Evolutionary conservation across 1,284 basidiomycete genomes (phyloP).

Genomic region (Cryptococcus hybrid): DNA sequence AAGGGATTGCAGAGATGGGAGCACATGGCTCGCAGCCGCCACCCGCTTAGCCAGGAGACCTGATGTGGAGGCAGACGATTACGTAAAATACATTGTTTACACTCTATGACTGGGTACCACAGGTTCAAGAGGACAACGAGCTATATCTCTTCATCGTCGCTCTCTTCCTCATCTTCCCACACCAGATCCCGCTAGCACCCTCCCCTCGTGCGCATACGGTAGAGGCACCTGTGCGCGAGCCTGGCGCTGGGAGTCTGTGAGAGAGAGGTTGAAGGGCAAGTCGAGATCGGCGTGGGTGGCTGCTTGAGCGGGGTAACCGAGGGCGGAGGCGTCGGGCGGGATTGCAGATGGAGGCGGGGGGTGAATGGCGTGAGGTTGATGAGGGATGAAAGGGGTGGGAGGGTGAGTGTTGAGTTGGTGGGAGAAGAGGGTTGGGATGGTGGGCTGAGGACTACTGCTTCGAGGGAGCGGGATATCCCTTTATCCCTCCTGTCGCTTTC

Average conservation of each 20-base stretch:
- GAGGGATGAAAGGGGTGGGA: neutral
- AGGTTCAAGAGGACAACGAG: too few species aligned
- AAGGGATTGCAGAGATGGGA: too few species aligned
- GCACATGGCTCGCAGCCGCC: too few species aligned
- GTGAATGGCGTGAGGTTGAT: neutral
- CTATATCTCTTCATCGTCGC: conserved; percentile 24
- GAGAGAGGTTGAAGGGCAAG: conserved; percentile 72
- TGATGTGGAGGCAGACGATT: too few species aligned
- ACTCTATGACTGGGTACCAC: too few species aligned
- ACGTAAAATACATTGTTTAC: too few species aligned
- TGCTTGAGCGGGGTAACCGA: conserved; percentile 2
- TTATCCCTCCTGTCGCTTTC: conserved; percentile 46
- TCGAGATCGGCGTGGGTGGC: conserved; percentile 59
- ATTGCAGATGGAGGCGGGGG: neutral
- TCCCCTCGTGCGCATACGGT: conserved; percentile 78
- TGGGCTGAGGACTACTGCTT: conserved; percentile 3
- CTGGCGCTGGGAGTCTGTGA: conserved; percentile 79
- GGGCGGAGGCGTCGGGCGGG: neutral
- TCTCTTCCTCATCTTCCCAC: conserved; percentile 20
- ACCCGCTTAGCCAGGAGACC: too few species aligned
- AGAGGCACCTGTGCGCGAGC: conserved; percentile 75
- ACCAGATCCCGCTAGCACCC: conserved; percentile 31
- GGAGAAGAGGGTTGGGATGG: conserved; percentile 10
- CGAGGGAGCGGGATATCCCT: conserved; percentile 33
- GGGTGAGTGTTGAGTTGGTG: neutral